A percentile compares a stretch with the other conserved stretches of the same genome.
Evolutionary conservation across 192 early-diverging fungal species (phyloP).

Genomic region (Linnemannia elongata): DNA sequence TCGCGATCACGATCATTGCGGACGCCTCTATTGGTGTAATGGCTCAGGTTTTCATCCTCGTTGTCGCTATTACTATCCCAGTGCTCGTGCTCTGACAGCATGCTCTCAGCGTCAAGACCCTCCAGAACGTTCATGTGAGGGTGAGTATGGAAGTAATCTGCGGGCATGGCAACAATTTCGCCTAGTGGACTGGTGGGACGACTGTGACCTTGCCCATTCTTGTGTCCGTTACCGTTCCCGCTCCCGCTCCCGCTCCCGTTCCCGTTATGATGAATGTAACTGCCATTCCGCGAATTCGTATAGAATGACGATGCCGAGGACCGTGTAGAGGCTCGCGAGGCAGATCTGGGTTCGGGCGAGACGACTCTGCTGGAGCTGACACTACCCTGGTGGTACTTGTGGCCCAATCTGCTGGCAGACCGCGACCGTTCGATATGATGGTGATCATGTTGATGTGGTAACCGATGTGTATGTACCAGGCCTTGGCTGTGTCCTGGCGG

Average conservation of each 20-base stretch:
- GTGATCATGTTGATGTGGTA: constrained; percentile 31
- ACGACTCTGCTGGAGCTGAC: constrained; percentile 28
- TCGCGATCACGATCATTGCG: background rate
- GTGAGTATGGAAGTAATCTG: constrained; percentile 1
- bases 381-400: constrained; percentile 1
- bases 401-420: constrained; percentile 7
- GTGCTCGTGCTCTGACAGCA: constrained; percentile 36
- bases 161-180: constrained; percentile 7
- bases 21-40: background rate
- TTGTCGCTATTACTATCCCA: constrained; percentile 36
- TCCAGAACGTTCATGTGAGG: constrained; percentile 23
- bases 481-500: constrained; percentile 48
- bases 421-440: constrained; percentile 29
- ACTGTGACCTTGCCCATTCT: background rate
- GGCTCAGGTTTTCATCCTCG: constrained; percentile 7
- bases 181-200: constrained; percentile 37
- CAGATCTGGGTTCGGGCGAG: constrained; percentile 19
- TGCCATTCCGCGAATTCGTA: constrained; percentile 9
- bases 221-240: background rate
- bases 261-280: background rate
- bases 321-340: constrained; percentile 26
- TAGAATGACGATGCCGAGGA: constrained; percentile 18
- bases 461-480: constrained; percentile 36
- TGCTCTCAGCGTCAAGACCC: constrained; percentile 32
- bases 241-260: background rate